Evolutionary conservation across 2,329 filamentous ascomycete genomes (phyloP).

Genomic region (Coniella lustricola): DNA sequence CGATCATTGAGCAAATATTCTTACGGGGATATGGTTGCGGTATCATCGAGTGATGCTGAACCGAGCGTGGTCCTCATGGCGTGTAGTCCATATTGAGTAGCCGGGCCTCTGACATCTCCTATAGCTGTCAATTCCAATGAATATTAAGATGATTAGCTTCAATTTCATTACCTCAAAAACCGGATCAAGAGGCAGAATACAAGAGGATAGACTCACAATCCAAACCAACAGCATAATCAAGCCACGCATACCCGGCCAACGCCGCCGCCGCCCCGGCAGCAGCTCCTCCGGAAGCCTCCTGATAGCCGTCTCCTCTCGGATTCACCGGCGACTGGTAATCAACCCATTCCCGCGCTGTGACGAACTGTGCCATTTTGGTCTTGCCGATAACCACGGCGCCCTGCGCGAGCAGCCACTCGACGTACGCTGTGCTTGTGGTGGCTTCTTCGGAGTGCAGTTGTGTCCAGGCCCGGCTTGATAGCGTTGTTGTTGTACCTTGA

Average conservation of each 20-base stretch:
- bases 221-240: constrained; percentile 20
- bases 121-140: constrained; percentile 1
- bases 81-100: constrained; percentile 11
- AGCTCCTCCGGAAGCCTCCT: constrained; percentile 17
- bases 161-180: neutral
- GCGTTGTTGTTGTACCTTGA: constrained; percentile 45
- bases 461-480: constrained; percentile 53
- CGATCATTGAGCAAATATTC: neutral
- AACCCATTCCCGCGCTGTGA: constrained; percentile 14
- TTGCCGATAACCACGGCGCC: constrained; percentile 52
- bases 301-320: constrained; percentile 24
- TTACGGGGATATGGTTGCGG: constrained; percentile 9
- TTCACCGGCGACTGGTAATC: constrained; percentile 24
- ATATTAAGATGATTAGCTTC: neutral
- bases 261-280: constrained; percentile 19
- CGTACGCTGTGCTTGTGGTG: constrained; percentile 39
- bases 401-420: constrained; percentile 50
- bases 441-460: constrained; percentile 41
- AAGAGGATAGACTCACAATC: constrained; percentile 26
- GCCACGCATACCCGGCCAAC: constrained; percentile 20
- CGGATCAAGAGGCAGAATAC: constrained; percentile 21
- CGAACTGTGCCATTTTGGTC: constrained; percentile 42
- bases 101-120: constrained; percentile 6
- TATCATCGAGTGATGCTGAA: constrained; percentile 6
- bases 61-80: constrained; percentile 8